Base-by-base conservation (phyloP, 2,329 filamentous ascomycete genomes). In the Cercospora sp. region DNA sequence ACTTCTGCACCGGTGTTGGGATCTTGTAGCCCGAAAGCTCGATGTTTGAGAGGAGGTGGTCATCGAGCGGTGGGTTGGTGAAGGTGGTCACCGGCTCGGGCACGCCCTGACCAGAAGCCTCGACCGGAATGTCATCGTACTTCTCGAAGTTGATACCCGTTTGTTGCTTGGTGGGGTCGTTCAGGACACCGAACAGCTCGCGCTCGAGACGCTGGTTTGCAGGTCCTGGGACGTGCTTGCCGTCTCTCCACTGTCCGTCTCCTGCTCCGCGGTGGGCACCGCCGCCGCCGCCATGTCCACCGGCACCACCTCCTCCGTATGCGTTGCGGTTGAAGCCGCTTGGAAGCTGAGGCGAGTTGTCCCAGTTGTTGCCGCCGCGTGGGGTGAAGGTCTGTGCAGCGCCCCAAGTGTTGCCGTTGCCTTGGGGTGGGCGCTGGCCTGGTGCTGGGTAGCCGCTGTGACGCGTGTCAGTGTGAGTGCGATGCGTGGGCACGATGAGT, bases 81-180 rank as follows among this genome's bases (percentile, higher is more conserved):
- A 99, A 99, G 70, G 89, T 87, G 73, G 90, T 90, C 74, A 97
- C 92, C 48, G 94, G 91, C 78, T 98, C 95, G 57, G 95, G 95
- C 63, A 98, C 93, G 78, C 96, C 89, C 64, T 93, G 90, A 69
- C 95, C 95, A 69, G 94, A 97, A 72, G 95, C 95, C 83, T 98
- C 95, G 72, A 99, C 95, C 65, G 95, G 95, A 74, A 99, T 99
- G 81, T 99, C 95, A 79, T 99, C 95, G 83, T 99, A 99, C 87
- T 99, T 99, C 85, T 97, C 91, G 80, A 99, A 99, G 88, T 99
- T 99, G 91, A 99, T 98, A 82, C 95, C 95, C 36, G 93, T 97
- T 78, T 96, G 92, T 81, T 97, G 92, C 87, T 97, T 98, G 74
- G 91, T 89, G 71, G 94, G 93, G 78, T 98, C 95, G 81, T 98